Conservation (phyloP, 2,329 filamentous ascomycete species). For the Ophiocordyceps polyrhachis-furcata region DNA sequence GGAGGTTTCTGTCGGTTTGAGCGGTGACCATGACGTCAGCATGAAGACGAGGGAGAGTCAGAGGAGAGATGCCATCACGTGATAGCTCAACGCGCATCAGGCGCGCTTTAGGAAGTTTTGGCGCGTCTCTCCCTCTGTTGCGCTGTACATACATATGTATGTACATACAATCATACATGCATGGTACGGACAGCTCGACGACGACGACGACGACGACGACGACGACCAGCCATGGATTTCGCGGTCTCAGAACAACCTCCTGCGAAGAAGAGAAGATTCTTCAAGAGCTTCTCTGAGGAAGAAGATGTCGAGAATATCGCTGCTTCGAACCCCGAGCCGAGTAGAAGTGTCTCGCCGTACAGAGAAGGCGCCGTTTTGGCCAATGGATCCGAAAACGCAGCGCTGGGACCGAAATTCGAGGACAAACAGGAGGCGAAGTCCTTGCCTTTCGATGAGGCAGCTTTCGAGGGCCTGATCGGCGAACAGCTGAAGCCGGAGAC, state of each 20-base stretch:
- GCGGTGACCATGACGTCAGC: background rate
- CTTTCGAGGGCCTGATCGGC: slow-evolving; percentile 41
- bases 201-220: slow-evolving; percentile 1
- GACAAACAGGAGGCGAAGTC: slow-evolving; percentile 9
- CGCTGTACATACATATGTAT: too few relatives aligned
- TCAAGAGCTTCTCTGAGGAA: slow-evolving; percentile 14
- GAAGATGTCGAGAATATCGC: slow-evolving; percentile 3
- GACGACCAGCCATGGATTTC: slow-evolving; percentile 16
- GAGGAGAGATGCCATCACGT: slow-evolving; percentile 19
- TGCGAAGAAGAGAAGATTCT: slow-evolving; percentile 23
- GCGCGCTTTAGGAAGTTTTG: slow-evolving; percentile 11
- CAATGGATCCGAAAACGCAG: slow-evolving; percentile 4
- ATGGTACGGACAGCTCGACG: background rate
- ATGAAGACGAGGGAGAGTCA: too few relatives aligned
- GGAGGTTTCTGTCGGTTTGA: too few relatives aligned
- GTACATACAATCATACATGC: too few relatives aligned
- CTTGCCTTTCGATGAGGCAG: slow-evolving; percentile 33
- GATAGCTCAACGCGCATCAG: slow-evolving; percentile 17
- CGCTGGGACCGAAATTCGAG: slow-evolving; percentile 2
- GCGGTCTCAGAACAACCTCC: slow-evolving; percentile 23
- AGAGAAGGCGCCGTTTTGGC: slow-evolving; percentile 2
- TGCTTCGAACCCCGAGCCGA: slow-evolving; percentile 6
- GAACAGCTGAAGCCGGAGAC: slow-evolving; percentile 30
- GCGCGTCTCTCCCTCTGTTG: slow-evolving; percentile 19
- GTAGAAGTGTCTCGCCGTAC: too few relatives aligned